These are phyloP conservation scores for Dactylorhiza incarnata DNA, from an alignment of 106 monocot species.

Conservation along the genomic window DNA sequence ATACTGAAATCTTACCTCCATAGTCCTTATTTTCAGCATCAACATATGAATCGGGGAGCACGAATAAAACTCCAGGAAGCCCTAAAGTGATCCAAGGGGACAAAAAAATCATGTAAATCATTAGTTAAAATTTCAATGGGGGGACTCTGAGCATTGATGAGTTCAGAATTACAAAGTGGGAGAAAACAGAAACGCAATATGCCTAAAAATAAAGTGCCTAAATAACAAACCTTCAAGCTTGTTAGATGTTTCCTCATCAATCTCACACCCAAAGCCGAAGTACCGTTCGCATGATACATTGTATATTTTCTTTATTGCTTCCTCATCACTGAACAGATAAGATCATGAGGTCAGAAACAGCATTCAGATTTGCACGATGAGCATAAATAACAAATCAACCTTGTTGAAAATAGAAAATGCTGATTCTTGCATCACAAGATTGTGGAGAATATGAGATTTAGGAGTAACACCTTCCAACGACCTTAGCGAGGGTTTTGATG, in stretches of 20 bases:
- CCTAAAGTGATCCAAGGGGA: slow-evolving; percentile 25
- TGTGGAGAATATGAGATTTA: neutral
- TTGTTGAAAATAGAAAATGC: neutral
- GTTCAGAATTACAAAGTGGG: neutral
- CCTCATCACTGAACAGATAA: slow-evolving; percentile 53
- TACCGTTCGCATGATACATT: slow-evolving; percentile 89
- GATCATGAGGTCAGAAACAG: no score
- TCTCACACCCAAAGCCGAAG: slow-evolving; percentile 85
- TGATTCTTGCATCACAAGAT: neutral
- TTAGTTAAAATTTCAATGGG: neutral
- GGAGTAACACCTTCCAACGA: slow-evolving; percentile 48
- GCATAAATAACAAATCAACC: neutral
- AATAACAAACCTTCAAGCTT: slow-evolving; percentile 64
- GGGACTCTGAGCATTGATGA: neutral
- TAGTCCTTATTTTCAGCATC: slow-evolving; percentile 89
- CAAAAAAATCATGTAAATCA: neutral
- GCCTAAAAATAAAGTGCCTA: neutral
- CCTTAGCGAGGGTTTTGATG: slow-evolving; percentile 70
- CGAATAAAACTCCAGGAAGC: slow-evolving; percentile 77
- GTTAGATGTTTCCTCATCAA: slow-evolving; percentile 79
- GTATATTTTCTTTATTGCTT: slow-evolving; percentile 81
- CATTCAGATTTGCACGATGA: no score
- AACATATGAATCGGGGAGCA: slow-evolving; percentile 91
- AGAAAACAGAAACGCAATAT: no score
- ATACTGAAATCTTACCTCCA: slow-evolving; percentile 34